Evolutionary conservation across 2,329 filamentous ascomycete species (phyloP), one percentile per base, ranked within the genome.

Genomic region (Sporothrix globosa): DNA sequence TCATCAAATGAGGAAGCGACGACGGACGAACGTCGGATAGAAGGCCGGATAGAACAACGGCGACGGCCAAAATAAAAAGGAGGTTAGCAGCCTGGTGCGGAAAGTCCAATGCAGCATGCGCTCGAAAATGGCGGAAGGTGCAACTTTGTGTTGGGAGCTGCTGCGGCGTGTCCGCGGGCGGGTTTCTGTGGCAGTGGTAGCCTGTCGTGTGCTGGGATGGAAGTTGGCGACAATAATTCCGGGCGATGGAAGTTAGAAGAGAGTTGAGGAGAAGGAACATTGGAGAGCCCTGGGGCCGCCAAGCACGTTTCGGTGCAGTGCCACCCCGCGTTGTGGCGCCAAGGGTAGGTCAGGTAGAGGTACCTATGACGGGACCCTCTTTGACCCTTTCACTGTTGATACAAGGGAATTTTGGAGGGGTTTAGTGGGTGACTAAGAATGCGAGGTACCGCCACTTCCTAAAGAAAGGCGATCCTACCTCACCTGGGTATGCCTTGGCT

Each of bases 281-380:
- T 54, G 58, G 17, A 67, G 21, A 50, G 65, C 65, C 30, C 50
- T 67, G 65, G 48, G 27, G 44, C 63, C 65, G n/a, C 50, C 65
- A 56, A 44, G 65, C 50, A 52, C 44, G 65, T 67, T 67, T 67
- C 50, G 65, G 63, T 17, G 30, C 65, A 67, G 65, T 54, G 65
- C 65, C 65, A 67, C 65, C 65, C 66, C 66, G 52, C 66, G 66
- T 48, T 68, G 66, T 54, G 65, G 65, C 65, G 44, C 44, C 34
- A 19, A 39, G 50, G n/a, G 65, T 34, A 34, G 3, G 3, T 2
- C 65, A 6, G 17, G 66, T 68, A 68, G 52, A 13, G 21, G 52
- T 68, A 68, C 66, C 11, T 56, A 2, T 13, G 3, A n/a, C 34
- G 39, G 21, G 61, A 34, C 44, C 63, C 63, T 34, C 27, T 54